Base-by-base conservation (phyloP, 352 stramenopile genomes). In the Chrysophaeum taylorii region DNA sequence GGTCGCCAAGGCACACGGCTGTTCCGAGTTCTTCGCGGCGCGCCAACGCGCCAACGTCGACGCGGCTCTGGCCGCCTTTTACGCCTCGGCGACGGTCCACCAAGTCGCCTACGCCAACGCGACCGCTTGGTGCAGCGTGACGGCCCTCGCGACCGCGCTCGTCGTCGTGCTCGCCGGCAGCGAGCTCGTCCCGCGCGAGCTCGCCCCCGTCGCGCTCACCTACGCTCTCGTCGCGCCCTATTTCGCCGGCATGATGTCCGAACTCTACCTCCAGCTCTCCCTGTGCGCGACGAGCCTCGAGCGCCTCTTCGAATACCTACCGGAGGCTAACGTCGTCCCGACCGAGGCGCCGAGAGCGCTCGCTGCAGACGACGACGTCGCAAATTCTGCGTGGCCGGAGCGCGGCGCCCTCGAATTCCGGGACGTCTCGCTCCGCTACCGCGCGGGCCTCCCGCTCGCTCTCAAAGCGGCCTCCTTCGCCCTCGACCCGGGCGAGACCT, bases 401-500 rank as follows among this genome's bases (percentile, higher is more conserved):
- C 1, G 18, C 2, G 74, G 74, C 16, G n/a, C 36, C 16, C n/a
- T 76, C 27, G 15, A 48, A 18, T 72, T 78, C 23, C 36, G 66
- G 0, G 39, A 74, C 37, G 70, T 76, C 23, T 25, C 35, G 27
- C 52, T 77, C 0, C 27, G 63, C 9, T 77, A 77, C 43, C 53
- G 50, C 27, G 25, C 50, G 2, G 50, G 27, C 7, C 50, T 62
- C 15, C 27, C 50, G n/a, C 23, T 9, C 27, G 23, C 50, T 4
- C 23, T 62, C 4, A 2, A n/a, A n/a, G 54, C 68, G n/a, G 23
- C 81, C 2, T 70, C 35, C 33, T 79, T 87, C 43, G 31, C 73
- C 42, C 71, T 87, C 18, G 67, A 73, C 5, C 31, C 76, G 18
- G 82, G 85, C 38, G 75, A 82, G 70, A 70, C 78, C 14, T 74